Conservation (phyloP, 106 monocot species). For the Dendrobium catenatum region DNA sequence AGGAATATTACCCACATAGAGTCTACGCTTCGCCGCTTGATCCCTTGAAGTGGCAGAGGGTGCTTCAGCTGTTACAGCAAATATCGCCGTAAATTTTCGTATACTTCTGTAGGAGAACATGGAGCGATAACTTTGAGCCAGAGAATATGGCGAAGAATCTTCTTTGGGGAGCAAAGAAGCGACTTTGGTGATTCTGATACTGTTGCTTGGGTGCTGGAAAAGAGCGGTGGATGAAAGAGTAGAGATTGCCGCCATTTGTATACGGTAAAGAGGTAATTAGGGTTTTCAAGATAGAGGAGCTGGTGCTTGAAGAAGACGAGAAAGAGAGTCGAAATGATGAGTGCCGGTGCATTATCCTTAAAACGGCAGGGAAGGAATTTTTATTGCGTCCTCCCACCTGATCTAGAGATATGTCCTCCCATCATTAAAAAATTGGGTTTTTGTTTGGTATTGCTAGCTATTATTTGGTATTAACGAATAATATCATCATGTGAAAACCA, state of each 20-base stretch:
- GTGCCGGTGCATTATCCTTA: background rate
- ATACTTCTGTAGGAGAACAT: background rate
- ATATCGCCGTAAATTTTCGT: constrained; percentile 1
- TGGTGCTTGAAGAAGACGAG: background rate
- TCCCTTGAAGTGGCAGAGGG: constrained; percentile 16
- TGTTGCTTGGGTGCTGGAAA: background rate
- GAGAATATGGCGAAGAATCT: background rate
- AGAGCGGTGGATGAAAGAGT: background rate
- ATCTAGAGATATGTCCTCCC: too few species aligned
- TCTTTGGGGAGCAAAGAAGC: background rate
- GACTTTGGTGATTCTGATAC: background rate
- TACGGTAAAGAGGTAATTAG: too few species aligned
- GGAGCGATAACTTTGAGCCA: background rate
- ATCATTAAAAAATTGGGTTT: too few species aligned
- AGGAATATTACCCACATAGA: constrained; percentile 94
- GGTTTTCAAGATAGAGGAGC: background rate
- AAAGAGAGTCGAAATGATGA: background rate
- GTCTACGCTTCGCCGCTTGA: constrained; percentile 42
- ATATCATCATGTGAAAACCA: too few species aligned
- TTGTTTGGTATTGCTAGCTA: too few species aligned
- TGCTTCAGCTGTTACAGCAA: constrained; percentile 17
- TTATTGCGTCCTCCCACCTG: too few species aligned
- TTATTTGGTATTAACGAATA: too few species aligned
- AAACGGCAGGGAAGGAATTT: background rate
- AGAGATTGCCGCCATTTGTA: constrained; percentile 8